Evolutionary conservation across 2,329 filamentous ascomycete genomes (phyloP), one percentile per base, ranked within the genome.

Genomic region (Calonectria fujianensis): DNA sequence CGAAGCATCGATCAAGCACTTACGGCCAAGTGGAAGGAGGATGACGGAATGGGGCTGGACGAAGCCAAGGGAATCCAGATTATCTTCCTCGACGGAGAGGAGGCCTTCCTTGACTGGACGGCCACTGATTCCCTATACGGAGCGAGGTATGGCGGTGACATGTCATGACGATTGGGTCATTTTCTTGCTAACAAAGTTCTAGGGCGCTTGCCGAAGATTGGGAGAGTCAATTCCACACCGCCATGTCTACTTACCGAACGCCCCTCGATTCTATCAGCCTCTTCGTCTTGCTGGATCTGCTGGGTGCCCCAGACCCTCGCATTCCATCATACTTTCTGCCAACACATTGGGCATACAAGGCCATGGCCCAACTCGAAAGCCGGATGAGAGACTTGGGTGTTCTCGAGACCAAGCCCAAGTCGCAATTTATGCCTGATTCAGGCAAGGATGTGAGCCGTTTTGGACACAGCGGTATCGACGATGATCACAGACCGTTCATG

Each of bases 401-500:
- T 41, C 91, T 96, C 75, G 93, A 94, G 82, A 93, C 93, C 45
- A 84, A 86, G 74, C 82, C 90, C 0, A 69, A 37, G 2, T 54
- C 61, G 1, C 83, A 85, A 0, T 98, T 98, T 82, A 87, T 98
- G 6, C 86, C 89, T 9, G 93, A 97, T 52, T 82, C 86, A 1
- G 86, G 88, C 27, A 95, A 93, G 83, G 83, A 82, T 31, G 76
- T 84, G 1, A 82, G 87, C 64, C 84, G 86, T 41, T 90, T 94
- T 80, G 85, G 76, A 52, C 83, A 82, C 69, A 88, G 83, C 59
- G 92, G 85, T 74, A 91, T 98, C 13, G 89, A 93, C 76, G 97
- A 99, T 82, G 97, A 99, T 82, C 97, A 99, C 83, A 84, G 98
- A 7, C 97, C 97, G 0, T 99, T 99, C 81, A 92, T 98, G 89